Evolutionary conservation across 495 filamentous ascomycete species (phyloP).

Genomic region (Penicillium longicatenatum): DNA sequence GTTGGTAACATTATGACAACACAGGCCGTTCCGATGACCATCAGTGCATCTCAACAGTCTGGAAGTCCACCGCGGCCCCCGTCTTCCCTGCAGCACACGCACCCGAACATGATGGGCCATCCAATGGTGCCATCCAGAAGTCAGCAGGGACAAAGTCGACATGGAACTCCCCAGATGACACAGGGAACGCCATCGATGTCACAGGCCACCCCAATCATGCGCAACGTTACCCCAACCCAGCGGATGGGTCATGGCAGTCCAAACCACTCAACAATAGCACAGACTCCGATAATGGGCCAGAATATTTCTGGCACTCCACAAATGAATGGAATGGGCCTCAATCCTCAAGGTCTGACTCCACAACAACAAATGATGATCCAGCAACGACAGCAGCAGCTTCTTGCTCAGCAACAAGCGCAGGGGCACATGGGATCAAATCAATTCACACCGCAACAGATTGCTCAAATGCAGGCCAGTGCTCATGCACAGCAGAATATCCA

Average conservation of each 20-base stretch:
- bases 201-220: slow-evolving; percentile 70
- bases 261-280: slow-evolving; percentile 57
- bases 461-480: slow-evolving; percentile 45
- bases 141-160: slow-evolving; percentile 73
- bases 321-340: slow-evolving; percentile 41
- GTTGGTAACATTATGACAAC: slow-evolving; percentile 55
- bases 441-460: slow-evolving; percentile 49
- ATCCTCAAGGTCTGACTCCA: slow-evolving; percentile 30
- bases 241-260: slow-evolving; percentile 74
- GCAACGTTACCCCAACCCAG: slow-evolving; percentile 68
- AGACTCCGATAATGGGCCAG: slow-evolving; percentile 59
- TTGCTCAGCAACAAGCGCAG: slow-evolving; percentile 33
- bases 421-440: slow-evolving; percentile 45
- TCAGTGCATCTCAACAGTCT: slow-evolving; percentile 74
- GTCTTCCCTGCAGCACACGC: slow-evolving; percentile 73
- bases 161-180: slow-evolving; percentile 80
- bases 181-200: slow-evolving; percentile 77
- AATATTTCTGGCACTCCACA: slow-evolving; percentile 49
- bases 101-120: slow-evolving; percentile 65
- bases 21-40: slow-evolving; percentile 72
- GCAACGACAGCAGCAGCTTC: slow-evolving; percentile 55
- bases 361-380: slow-evolving; percentile 48
- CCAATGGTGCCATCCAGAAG: slow-evolving; percentile 78
- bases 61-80: slow-evolving; percentile 75
- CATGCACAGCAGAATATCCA: slow-evolving; percentile 59